These are phyloP conservation scores for Arxiozyma slooffiae DNA, from an alignment of 1,139 yeast species.

Conservation along the genomic window DNA sequence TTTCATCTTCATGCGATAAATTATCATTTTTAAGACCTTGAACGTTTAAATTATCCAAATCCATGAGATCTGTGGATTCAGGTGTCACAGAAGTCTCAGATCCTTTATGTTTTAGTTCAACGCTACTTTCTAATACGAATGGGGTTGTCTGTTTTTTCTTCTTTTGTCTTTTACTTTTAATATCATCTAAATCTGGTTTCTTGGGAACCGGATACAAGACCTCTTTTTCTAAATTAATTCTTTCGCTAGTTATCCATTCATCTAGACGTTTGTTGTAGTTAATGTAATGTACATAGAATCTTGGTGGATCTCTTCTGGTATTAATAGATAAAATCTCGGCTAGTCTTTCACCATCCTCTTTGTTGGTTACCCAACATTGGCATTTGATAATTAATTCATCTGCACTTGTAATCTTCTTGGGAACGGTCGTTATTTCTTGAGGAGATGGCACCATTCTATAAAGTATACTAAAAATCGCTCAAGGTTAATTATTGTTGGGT, in stretches of 20 bases:
- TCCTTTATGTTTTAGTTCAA: slow-evolving; percentile 5
- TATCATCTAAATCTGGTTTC: slow-evolving; percentile 36
- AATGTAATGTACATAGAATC: slow-evolving; percentile 85
- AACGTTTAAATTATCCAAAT: slow-evolving; percentile 74
- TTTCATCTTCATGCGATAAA: slow-evolving; percentile 79
- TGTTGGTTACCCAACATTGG: slow-evolving; percentile 65
- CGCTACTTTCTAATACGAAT: slow-evolving; percentile 14
- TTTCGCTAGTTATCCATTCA: slow-evolving; percentile 74
- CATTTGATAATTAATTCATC: slow-evolving; percentile 61
- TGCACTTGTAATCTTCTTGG: slow-evolving; percentile 25
- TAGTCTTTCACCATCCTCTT: slow-evolving; percentile 61
- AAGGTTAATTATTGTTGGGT: no score
- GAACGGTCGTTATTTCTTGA: slow-evolving; percentile 7
- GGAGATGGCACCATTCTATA: background rate
- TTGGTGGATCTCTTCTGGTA: slow-evolving; percentile 62
- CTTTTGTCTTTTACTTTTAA: slow-evolving; percentile 24
- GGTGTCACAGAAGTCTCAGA: slow-evolving; percentile 25
- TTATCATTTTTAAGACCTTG: slow-evolving; percentile 67
- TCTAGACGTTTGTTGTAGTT: slow-evolving; percentile 91
- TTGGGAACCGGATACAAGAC: slow-evolving; percentile 60
- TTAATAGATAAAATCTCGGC: slow-evolving; percentile 83
- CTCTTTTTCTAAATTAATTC: slow-evolving; percentile 61
- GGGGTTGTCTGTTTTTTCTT: slow-evolving; percentile 20
- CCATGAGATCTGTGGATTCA: slow-evolving; percentile 59
- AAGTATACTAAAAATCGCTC: background rate